Conservation (phyloP, 2,329 filamentous ascomycete genomes). For the Diaporthe amygdali region DNA sequence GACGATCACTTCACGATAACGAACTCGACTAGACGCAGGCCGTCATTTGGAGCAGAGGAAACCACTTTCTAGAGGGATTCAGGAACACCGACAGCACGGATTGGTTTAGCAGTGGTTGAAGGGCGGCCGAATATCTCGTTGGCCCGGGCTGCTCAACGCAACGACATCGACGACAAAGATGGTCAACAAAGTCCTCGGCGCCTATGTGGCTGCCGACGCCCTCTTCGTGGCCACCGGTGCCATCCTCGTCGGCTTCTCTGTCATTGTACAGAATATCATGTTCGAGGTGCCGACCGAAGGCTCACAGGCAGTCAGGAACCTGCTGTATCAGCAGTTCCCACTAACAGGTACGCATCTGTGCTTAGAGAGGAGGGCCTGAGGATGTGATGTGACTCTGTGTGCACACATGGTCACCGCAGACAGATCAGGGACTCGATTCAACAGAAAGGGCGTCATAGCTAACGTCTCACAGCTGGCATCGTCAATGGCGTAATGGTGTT, state of each 20-base stretch:
- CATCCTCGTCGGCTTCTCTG: conserved; percentile 59
- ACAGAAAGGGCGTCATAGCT: background rate
- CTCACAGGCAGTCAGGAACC: conserved; percentile 52
- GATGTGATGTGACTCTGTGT: background rate
- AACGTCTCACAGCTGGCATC: conserved; percentile 60
- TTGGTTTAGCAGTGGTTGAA: conserved; percentile 24
- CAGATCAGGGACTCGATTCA: background rate
- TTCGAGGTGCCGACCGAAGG: conserved; percentile 50
- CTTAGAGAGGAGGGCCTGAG: background rate
- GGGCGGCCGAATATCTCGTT: conserved; percentile 27
- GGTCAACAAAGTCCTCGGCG: conserved; percentile 60
- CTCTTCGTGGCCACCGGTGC: conserved; percentile 60
- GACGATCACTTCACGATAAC: background rate
- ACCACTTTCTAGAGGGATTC: conserved; percentile 22
- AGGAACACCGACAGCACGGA: conserved; percentile 13
- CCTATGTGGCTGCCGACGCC: conserved; percentile 53
- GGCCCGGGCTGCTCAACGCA: conserved; percentile 30
- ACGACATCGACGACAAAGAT: conserved; percentile 39
- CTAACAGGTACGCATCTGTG: conserved; percentile 45
- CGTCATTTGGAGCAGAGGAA: conserved; percentile 35
- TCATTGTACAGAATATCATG: conserved; percentile 55
- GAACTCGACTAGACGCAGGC: conserved; percentile 40
- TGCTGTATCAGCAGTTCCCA: conserved; percentile 60
- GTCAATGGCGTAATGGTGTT: conserved; percentile 77
- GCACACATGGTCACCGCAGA: background rate